phyloP scores from a whole-genome alignment of 331 rosid species.

The Saraca asoca region DNA sequence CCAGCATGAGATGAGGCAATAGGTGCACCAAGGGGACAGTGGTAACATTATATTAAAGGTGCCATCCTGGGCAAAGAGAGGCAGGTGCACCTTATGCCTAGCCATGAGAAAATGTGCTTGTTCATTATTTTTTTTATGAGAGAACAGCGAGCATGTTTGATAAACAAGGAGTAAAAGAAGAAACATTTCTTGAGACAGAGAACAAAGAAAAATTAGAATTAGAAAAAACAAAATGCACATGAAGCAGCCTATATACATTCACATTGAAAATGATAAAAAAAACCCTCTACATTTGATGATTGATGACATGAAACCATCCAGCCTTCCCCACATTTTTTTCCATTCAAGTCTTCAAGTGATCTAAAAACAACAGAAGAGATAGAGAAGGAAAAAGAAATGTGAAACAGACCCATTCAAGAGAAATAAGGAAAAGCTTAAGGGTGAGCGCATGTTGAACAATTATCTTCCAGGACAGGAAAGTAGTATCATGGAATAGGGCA shows the following conservation, averaged over 20 bases:
- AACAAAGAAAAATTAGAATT: background rate
- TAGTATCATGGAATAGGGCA: background rate
- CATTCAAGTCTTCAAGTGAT: background rate
- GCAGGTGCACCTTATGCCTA: background rate
- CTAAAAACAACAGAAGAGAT: background rate
- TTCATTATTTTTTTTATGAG: background rate
- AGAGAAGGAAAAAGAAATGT: background rate
- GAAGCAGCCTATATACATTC: conserved; percentile 1
- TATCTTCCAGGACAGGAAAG: no score
- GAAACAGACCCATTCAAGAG: background rate
- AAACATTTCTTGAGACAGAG: background rate
- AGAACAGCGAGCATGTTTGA: no score
- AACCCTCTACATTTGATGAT: background rate
- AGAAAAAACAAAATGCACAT: background rate
- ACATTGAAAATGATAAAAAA: background rate
- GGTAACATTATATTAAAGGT: conserved; percentile 1
- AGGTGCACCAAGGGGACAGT: conserved; percentile 5
- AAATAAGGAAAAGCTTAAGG: conserved; percentile 1
- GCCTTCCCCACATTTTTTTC: background rate
- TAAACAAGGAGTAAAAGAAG: conserved; percentile 2
- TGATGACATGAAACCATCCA: background rate
- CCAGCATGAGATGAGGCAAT: background rate
- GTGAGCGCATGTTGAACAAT: background rate
- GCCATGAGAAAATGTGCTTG: background rate
- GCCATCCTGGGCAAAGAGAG: background rate